Evolutionary conservation across 805 yeast species (phyloP).

Genomic region (Saturnispora mendoncae): DNA sequence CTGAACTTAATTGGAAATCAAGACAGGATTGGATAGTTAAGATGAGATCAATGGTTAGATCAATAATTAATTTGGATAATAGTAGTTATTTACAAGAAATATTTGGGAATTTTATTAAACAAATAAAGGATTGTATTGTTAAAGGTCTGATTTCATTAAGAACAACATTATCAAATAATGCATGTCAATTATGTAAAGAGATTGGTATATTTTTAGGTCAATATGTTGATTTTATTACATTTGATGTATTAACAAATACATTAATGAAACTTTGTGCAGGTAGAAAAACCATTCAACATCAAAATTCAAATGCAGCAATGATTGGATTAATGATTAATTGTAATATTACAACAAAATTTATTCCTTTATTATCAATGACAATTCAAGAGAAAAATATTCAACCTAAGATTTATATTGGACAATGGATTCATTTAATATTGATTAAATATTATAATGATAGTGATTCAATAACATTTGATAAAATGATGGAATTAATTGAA

Average conservation of each 20-base stretch:
- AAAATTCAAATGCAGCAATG: conserved; percentile 45
- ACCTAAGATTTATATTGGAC: conserved; percentile 60
- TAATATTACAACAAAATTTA: conserved; percentile 42
- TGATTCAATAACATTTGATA: conserved; percentile 16
- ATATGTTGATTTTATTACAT: conserved; percentile 35
- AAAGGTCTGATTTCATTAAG: conserved; percentile 68
- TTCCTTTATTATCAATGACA: conserved; percentile 42
- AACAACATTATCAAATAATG: conserved; percentile 71
- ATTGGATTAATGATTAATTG: conserved; percentile 48
- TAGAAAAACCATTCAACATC: conserved; percentile 56
- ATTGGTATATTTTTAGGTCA: conserved; percentile 34
- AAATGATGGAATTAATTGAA: conserved; percentile 35
- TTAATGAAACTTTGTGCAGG: conserved; percentile 48
- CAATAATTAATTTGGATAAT: conserved; percentile 32
- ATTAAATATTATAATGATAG: conserved; percentile 36
- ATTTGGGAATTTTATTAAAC: conserved; percentile 21
- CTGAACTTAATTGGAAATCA: conserved; percentile 76
- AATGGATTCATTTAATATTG: conserved; percentile 59
- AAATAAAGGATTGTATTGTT: conserved; percentile 48
- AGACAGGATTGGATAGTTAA: conserved; percentile 57
- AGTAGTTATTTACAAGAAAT: conserved; percentile 19
- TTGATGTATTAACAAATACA: conserved; percentile 41
- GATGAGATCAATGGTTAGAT: conserved; percentile 53
- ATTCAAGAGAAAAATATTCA: conserved; percentile 61
- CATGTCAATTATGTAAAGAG: conserved; percentile 73